Evolutionary conservation across 768 basidiomycete genomes (phyloP).

Genomic region (Leccinum subgranulosum): DNA sequence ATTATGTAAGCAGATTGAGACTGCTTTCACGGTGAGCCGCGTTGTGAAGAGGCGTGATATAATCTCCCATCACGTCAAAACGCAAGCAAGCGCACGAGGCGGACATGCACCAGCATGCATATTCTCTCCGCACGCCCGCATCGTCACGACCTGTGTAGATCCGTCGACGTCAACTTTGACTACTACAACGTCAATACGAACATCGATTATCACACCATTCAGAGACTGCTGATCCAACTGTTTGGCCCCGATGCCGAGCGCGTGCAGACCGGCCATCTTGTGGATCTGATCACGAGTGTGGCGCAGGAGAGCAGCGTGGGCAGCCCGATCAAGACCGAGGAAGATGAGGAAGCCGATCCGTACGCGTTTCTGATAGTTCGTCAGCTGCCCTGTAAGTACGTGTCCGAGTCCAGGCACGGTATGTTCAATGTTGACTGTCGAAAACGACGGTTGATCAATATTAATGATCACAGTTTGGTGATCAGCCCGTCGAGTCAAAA

Average conservation of each 20-base stretch:
- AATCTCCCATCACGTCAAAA: conserved; percentile 43
- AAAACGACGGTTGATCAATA: conserved; percentile 47
- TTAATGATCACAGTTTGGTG: conserved; percentile 24
- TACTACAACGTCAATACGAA: conserved; percentile 85
- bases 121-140: not conserved
- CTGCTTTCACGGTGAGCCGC: no score
- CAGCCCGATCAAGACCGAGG: conserved; percentile 90
- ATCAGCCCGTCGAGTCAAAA: no score
- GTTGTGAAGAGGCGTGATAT: accelerated
- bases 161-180: conserved; percentile 56
- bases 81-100: conserved; percentile 41
- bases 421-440: conserved; percentile 31
- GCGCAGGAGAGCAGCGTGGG: conserved; percentile 74
- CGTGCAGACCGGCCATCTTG: conserved; percentile 68
- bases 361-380: conserved; percentile 78
- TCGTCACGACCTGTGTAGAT: not conserved
- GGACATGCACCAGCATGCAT: conserved; percentile 36
- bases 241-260: conserved; percentile 69
- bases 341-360: conserved; percentile 53
- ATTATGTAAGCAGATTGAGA: no score
- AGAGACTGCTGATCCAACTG: conserved; percentile 66
- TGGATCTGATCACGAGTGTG: conserved; percentile 75
- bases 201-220: conserved; percentile 85
- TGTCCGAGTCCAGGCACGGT: no score
- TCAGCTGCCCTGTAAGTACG: conserved; percentile 66